These are phyloP conservation scores for Narthecium ossifragum DNA, from an alignment of 106 monocot genomes.

Conservation along the genomic window DNA sequence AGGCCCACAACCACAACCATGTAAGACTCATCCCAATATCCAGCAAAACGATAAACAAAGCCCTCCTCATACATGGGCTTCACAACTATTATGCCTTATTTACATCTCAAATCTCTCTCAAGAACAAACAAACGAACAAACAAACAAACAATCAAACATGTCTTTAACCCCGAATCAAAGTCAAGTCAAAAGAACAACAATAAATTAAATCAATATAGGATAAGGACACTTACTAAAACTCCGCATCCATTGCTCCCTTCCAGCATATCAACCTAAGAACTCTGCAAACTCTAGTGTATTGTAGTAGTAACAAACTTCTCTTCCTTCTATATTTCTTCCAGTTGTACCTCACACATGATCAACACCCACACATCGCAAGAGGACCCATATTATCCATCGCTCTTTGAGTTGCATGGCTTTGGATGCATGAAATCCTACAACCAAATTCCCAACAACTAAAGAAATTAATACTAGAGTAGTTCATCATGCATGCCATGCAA, in stretches of 20 bases:
- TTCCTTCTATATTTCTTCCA: constrained; percentile 1
- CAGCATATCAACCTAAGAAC: constrained; percentile 17
- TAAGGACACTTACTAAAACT: constrained; percentile 46
- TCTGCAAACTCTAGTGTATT: background rate
- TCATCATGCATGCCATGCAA: too few species aligned
- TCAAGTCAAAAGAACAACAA: constrained; percentile 1
- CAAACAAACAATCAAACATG: too few species aligned
- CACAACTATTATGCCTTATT: too few species aligned
- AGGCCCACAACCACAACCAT: too few species aligned
- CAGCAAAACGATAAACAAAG: too few species aligned
- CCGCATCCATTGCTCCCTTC: constrained; percentile 35
- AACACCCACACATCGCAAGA: background rate
- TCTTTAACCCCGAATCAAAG: too few species aligned
- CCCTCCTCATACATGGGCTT: too few species aligned
- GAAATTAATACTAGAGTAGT: too few species aligned
- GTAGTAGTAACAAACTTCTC: background rate
- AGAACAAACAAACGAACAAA: too few species aligned
- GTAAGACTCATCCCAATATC: too few species aligned
- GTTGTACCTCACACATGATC: background rate
- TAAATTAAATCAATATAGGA: constrained; percentile 10
- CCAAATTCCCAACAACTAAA: background rate
- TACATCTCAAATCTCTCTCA: too few species aligned
- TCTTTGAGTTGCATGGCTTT: background rate
- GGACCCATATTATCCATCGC: background rate
- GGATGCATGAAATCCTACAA: background rate